Conservation (phyloP, 345 rosid genomes). For the Populus alba region DNA sequence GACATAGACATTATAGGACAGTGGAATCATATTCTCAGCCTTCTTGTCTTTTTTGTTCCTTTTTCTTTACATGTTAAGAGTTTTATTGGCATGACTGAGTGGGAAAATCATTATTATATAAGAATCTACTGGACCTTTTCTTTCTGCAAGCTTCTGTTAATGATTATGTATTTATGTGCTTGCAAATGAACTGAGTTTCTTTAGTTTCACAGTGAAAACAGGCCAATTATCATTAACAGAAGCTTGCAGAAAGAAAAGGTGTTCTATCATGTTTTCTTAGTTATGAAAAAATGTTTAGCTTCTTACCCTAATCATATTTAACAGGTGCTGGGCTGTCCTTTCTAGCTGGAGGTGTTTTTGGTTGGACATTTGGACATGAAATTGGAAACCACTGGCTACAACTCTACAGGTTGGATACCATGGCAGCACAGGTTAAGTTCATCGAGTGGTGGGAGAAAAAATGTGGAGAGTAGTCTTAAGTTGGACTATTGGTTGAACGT, state of each 20-base stretch:
- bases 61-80: background rate
- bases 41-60: background rate
- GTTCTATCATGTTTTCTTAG: background rate
- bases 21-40: background rate
- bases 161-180: too few relatives aligned
- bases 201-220: background rate
- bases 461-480: constrained; percentile 30
- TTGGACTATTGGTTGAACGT: background rate
- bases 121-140: too few relatives aligned
- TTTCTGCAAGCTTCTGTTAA: too few relatives aligned
- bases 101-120: too few relatives aligned
- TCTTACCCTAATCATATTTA: background rate
- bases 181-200: background rate
- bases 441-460: constrained; percentile 93
- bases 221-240: background rate
- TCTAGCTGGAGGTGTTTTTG: constrained; percentile 78
- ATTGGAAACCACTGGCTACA: constrained; percentile 65
- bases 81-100: background rate
- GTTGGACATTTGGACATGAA: constrained; percentile 90
- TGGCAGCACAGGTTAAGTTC: constrained; percentile 83
- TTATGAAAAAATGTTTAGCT: background rate
- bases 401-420: constrained; percentile 82
- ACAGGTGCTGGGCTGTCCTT: constrained; percentile 83
- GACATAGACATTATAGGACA: background rate
- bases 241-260: background rate